These are phyloP conservation scores for Ogataea polymorpha DNA, from an alignment of 805 yeast genomes.

Conservation along the genomic window DNA sequence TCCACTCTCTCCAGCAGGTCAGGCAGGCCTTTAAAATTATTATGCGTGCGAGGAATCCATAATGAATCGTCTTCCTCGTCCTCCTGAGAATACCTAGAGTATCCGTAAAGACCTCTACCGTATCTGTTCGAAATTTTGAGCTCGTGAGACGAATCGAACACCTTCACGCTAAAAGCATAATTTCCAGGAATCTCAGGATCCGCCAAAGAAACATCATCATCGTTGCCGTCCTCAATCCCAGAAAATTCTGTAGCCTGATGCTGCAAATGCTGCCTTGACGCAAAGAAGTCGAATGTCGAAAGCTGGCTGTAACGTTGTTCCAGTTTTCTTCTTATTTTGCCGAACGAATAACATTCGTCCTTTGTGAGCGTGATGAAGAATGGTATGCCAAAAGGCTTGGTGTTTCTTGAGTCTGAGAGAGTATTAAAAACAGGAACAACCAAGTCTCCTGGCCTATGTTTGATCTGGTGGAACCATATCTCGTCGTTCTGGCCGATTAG, in stretches of 20 bases:
- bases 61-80: slow-evolving; percentile 33
- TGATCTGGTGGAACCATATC: slow-evolving; percentile 55
- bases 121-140: slow-evolving; percentile 17
- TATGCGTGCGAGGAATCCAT: slow-evolving; percentile 43
- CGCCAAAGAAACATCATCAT: slow-evolving; percentile 46
- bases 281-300: slow-evolving; percentile 41
- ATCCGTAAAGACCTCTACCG: slow-evolving; percentile 11
- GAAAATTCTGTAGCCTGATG: slow-evolving; percentile 28
- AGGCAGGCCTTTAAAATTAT: slow-evolving; percentile 41
- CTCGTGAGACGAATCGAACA: slow-evolving; percentile 34
- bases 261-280: slow-evolving; percentile 19
- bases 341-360: slow-evolving; percentile 54
- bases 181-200: slow-evolving; percentile 50
- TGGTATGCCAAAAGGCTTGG: slow-evolving; percentile 69
- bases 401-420: slow-evolving; percentile 33
- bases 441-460: slow-evolving; percentile 44
- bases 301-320: slow-evolving; percentile 46
- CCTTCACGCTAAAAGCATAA: slow-evolving; percentile 46
- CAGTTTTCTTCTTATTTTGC: slow-evolving; percentile 54
- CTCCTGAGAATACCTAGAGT: slow-evolving; percentile 6
- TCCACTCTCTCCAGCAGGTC: slow-evolving; percentile 32
- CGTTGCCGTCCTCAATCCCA: slow-evolving; percentile 22
- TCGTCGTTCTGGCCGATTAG: slow-evolving; percentile 61
- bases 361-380: slow-evolving; percentile 59
- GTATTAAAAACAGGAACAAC: slow-evolving; percentile 62